Conservation (phyloP, 495 filamentous ascomycete genomes). For the Talaromyces proteolyticus region DNA sequence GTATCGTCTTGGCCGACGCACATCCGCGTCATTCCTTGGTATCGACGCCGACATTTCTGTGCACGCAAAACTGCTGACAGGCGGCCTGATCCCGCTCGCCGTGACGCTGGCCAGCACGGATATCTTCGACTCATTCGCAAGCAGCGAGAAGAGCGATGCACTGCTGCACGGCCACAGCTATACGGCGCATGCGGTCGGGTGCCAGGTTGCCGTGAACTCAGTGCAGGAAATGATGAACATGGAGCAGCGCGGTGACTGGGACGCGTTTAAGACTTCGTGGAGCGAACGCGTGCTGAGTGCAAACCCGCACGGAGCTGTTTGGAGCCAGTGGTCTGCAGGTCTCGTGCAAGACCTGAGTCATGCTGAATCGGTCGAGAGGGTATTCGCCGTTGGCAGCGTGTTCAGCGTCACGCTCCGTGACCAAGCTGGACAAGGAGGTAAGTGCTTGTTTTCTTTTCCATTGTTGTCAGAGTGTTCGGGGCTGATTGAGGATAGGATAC, state of each 20-base stretch:
- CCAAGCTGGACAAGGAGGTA: conserved; percentile 34
- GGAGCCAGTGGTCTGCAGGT: conserved; percentile 62
- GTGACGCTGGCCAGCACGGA: conserved; percentile 62
- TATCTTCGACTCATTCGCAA: conserved; percentile 65
- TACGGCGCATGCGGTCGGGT: conserved; percentile 72
- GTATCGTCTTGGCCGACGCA: conserved; percentile 66
- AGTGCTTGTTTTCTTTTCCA: conserved; percentile 15
- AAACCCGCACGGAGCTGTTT: conserved; percentile 27
- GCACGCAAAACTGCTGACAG: conserved; percentile 74
- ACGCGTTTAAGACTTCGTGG: conserved; percentile 39
- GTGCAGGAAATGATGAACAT: conserved; percentile 49
- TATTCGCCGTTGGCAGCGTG: conserved; percentile 67
- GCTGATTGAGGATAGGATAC: too few relatives aligned
- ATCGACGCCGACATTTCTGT: conserved; percentile 63
- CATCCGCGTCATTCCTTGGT: conserved; percentile 59
- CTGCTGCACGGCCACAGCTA: conserved; percentile 78
- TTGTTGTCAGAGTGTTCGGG: too few relatives aligned
- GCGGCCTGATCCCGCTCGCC: conserved; percentile 69
- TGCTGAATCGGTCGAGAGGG: conserved; percentile 46
- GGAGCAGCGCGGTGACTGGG: conserved; percentile 46
- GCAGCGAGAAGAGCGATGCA: conserved; percentile 62
- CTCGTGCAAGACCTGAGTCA: conserved; percentile 52
- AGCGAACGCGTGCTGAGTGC: conserved; percentile 3
- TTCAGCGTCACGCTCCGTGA: conserved; percentile 57
- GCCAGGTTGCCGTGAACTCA: conserved; percentile 59